Conservation (phyloP, 1,284 basidiomycete genomes). For the Austropuccinia psidii region DNA sequence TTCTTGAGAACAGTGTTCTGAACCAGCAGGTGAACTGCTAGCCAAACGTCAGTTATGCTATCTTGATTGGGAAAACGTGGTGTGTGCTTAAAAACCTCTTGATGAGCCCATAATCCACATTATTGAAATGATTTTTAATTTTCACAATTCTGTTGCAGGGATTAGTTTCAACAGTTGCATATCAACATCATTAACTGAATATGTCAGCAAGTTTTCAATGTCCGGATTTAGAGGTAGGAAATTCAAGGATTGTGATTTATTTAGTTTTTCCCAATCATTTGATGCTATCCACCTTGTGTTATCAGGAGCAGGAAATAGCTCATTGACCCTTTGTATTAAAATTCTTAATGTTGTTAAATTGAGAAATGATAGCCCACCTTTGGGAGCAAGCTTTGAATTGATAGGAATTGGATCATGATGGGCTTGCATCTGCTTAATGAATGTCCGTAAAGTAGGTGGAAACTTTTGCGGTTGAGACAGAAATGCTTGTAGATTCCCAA, state of each 20-base stretch:
- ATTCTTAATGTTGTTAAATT: not conserved
- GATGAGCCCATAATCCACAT: constrained; percentile 1
- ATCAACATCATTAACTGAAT: not conserved
- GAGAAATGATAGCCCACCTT: not conserved
- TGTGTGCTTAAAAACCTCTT: constrained; percentile 1
- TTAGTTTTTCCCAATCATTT: not conserved
- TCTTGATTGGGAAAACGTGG: not conserved
- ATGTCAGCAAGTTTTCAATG: not conserved
- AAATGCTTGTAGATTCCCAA: not conserved
- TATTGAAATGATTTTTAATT: not conserved
- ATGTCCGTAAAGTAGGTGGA: not conserved
- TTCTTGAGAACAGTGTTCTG: not conserved
- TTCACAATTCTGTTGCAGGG: constrained; percentile 14
- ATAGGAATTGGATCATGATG: not conserved
- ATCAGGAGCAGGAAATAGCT: not conserved
- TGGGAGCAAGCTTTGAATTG: not conserved
- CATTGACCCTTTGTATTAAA: constrained; percentile 10
- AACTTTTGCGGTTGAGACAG: not conserved
- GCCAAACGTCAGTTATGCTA: not conserved
- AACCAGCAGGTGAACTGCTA: not conserved
- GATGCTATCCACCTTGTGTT: not conserved
- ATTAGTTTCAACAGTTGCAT: not conserved
- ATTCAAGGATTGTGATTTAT: not conserved
- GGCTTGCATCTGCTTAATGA: not conserved
- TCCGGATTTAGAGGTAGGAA: not conserved